phyloP scores from a whole-genome alignment of 805 yeast species.

The Ascoidea tarda region DNA sequence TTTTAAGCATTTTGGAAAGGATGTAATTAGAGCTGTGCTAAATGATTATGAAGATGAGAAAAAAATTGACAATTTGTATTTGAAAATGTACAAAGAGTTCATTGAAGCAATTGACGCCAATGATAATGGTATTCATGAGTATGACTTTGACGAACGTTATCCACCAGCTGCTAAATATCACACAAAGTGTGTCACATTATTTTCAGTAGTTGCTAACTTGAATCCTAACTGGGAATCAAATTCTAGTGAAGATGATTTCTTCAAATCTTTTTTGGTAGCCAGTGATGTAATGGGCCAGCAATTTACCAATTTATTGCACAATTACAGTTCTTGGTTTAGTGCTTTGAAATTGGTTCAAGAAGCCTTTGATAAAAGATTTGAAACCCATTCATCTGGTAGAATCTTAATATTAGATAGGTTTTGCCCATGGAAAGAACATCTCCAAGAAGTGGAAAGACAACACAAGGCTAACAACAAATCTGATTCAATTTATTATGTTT shows the following conservation, averaged over 20 bases:
- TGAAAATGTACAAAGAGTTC: slow-evolving; percentile 72
- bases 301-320: slow-evolving; percentile 50
- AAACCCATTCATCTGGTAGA: slow-evolving; percentile 56
- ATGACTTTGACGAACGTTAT: slow-evolving; percentile 20
- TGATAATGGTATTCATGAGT: slow-evolving; percentile 82
- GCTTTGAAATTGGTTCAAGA: slow-evolving; percentile 64
- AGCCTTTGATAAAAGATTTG: slow-evolving; percentile 48
- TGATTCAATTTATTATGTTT: slow-evolving; percentile 55
- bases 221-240: slow-evolving; percentile 80
- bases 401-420: slow-evolving; percentile 61
- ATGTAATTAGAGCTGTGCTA: slow-evolving; percentile 35
- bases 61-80: slow-evolving; percentile 51
- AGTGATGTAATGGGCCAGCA: slow-evolving; percentile 73
- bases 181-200: slow-evolving; percentile 62
- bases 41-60: slow-evolving; percentile 16
- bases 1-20: slow-evolving; percentile 74
- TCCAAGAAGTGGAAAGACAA: slow-evolving; percentile 46
- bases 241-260: slow-evolving; percentile 46
- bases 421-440: slow-evolving; percentile 94
- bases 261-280: slow-evolving; percentile 53
- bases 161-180: slow-evolving; percentile 44
- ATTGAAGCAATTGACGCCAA: slow-evolving; percentile 91
- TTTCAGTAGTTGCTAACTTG: slow-evolving; percentile 61
- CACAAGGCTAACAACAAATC: slow-evolving; percentile 29
- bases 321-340: slow-evolving; percentile 69